Base-by-base conservation (phyloP, 169 alveolate genomes). In the Eimeria praecox region DNA sequence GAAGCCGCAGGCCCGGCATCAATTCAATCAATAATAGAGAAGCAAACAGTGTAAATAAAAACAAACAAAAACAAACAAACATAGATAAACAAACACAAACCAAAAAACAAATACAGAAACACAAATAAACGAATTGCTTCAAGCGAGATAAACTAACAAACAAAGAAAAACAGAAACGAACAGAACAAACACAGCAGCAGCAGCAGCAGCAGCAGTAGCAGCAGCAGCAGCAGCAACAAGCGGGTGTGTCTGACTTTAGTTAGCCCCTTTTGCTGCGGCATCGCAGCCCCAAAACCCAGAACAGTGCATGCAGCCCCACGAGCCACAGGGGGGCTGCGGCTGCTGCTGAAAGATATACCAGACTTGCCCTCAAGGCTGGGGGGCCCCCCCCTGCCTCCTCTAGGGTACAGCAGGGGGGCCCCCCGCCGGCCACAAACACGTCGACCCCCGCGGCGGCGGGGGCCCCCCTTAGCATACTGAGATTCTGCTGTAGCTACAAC, bases 241-340 rank as follows among this genome's bases (percentile, higher is more conserved):
- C 86, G 40, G 52, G 10, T 30, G 24, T 12, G 0, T 62, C 54
- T 33, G 3, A 54, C 82, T 10, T n/a, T 59, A 30, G 82, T 52
- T 40, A 86, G 80, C 27, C 18, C 24, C 27, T 38, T 20, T 40
- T 62, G 92, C 42, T 18, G 80, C 35, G 92, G 92, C 92, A 86
- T 86, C n/a, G 42, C 59, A 38, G 92, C 54, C 80, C 92, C 92
- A 59, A 86, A 86, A 4, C 92, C 92, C 18, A 86, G 59, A 20
- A 86, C 80, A 0, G 80, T 10, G 92, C 92, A 86, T 24, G 92
- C 92, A 86, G 92, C 92, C 8, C 80, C 46, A 0, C 92, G 92
- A n/a, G 92, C 92, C 3, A 62, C 80, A 18, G 92, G 40, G 35
- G 92, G 80, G 54, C 92, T 86, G 27, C 92, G 20, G 92, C 92